Evolutionary conservation across 2,329 filamentous ascomycete species (phyloP).

Genomic region (Magnaporthales sp.): DNA sequence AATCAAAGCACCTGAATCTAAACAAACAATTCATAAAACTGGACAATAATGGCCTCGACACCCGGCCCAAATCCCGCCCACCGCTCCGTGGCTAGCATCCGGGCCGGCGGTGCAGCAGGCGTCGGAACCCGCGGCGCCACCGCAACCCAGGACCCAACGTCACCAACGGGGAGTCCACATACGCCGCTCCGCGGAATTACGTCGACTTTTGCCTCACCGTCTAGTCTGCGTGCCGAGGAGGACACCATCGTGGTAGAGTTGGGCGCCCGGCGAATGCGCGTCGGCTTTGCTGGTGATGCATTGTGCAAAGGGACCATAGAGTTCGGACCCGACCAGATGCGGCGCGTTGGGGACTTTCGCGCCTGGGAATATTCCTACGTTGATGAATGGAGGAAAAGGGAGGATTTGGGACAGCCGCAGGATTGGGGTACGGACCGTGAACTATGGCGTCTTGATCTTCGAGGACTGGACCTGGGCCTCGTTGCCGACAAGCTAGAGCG

Average conservation of each 20-base stretch:
- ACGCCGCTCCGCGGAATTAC: slow-evolving; percentile 50
- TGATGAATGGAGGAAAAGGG: slow-evolving; percentile 28
- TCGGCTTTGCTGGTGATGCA: slow-evolving; percentile 81
- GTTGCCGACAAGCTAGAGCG: slow-evolving; percentile 83
- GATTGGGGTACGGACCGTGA: slow-evolving; percentile 59
- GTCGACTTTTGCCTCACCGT: slow-evolving; percentile 48
- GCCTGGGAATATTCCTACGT: slow-evolving; percentile 52
- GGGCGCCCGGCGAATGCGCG: slow-evolving; percentile 67
- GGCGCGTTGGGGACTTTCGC: slow-evolving; percentile 74
- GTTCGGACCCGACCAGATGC: slow-evolving; percentile 68
- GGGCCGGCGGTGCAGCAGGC: slow-evolving; percentile 27
- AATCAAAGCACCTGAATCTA: not conserved
- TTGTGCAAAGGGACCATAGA: slow-evolving; percentile 61
- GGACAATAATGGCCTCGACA: slow-evolving; percentile 37
- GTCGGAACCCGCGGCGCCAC: slow-evolving; percentile 6
- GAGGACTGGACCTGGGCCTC: slow-evolving; percentile 65
- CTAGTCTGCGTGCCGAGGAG: slow-evolving; percentile 65
- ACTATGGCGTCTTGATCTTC: slow-evolving; percentile 71
- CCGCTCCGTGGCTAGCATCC: slow-evolving; percentile 49
- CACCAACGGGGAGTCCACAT: slow-evolving; percentile 38
- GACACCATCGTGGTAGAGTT: slow-evolving; percentile 78
- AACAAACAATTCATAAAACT: not conserved
- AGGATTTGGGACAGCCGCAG: slow-evolving; percentile 23
- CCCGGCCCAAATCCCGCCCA: slow-evolving; percentile 41
- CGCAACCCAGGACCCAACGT: slow-evolving; percentile 9